phyloP scores from a whole-genome alignment of 805 yeast genomes.

The Saturnispora sanitii region DNA sequence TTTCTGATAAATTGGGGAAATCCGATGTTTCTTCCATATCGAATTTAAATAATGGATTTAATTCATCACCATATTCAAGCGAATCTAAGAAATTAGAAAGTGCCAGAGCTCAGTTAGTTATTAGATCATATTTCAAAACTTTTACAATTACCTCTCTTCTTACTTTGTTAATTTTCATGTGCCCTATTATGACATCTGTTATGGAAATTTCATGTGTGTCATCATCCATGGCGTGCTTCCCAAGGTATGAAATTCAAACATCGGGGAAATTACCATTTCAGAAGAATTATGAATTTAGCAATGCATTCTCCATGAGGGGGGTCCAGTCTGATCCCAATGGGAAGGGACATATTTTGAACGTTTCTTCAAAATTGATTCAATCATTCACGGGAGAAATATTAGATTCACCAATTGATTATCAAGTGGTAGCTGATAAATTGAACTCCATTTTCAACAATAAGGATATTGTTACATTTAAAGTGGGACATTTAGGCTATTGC shows the following conservation, averaged over 20 bases:
- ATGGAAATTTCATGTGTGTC: slow-evolving; percentile 27
- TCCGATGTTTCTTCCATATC: neutral
- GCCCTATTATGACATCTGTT: slow-evolving; percentile 18
- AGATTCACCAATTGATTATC: slow-evolving; percentile 33
- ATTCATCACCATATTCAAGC: neutral
- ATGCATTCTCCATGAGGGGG: neutral
- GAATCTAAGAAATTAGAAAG: slow-evolving; percentile 6
- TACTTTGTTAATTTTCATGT: slow-evolving; percentile 19
- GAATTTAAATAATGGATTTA: neutral
- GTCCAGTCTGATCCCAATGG: neutral
- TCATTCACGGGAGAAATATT: slow-evolving; percentile 26
- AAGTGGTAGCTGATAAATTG: slow-evolving; percentile 13
- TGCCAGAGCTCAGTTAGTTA: slow-evolving; percentile 7
- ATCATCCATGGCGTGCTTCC: slow-evolving; percentile 27
- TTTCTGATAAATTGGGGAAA: neutral
- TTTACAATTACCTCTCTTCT: slow-evolving; percentile 18
- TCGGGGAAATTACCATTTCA: slow-evolving; percentile 3
- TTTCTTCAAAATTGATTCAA: neutral
- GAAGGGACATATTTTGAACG: neutral
- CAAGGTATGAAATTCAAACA: slow-evolving; percentile 33
- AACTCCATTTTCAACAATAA: slow-evolving; percentile 37
- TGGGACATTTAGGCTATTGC: slow-evolving; percentile 43
- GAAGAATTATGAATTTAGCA: neutral
- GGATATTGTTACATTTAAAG: slow-evolving; percentile 31
- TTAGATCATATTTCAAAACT: slow-evolving; percentile 17